Conservation (phyloP, 2,329 filamentous ascomycete genomes). For the Aspergillus aculeatinus region DNA sequence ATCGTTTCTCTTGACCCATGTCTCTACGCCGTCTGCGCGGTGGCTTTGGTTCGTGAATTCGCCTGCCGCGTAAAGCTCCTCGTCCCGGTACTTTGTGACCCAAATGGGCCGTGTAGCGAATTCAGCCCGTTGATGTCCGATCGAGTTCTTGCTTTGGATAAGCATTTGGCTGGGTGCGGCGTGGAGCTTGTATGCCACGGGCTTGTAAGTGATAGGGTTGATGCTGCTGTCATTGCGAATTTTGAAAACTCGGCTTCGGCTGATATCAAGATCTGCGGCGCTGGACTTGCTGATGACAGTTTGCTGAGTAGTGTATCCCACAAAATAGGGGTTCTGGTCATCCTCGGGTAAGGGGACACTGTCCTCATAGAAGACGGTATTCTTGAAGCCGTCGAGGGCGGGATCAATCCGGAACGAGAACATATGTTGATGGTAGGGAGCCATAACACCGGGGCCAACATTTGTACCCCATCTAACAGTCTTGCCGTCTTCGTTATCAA, state of each 20-base stretch:
- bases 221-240: slow-evolving; percentile 54
- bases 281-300: slow-evolving; percentile 50
- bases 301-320: slow-evolving; percentile 51
- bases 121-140: slow-evolving; percentile 52
- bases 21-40: slow-evolving; percentile 54
- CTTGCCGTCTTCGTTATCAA: slow-evolving; percentile 59
- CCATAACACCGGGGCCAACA: slow-evolving; percentile 68
- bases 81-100: slow-evolving; percentile 55
- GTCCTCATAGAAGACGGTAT: slow-evolving; percentile 58
- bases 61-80: slow-evolving; percentile 54
- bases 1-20: slow-evolving; percentile 51
- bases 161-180: slow-evolving; percentile 59
- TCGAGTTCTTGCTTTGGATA: slow-evolving; percentile 50
- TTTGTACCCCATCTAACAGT: slow-evolving; percentile 67
- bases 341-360: slow-evolving; percentile 61
- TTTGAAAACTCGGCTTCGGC: slow-evolving; percentile 57
- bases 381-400: slow-evolving; percentile 58
- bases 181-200: slow-evolving; percentile 58
- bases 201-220: slow-evolving; percentile 56
- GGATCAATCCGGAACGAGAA: slow-evolving; percentile 67
- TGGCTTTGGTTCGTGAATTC: slow-evolving; percentile 59
- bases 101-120: slow-evolving; percentile 58
- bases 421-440: slow-evolving; percentile 73
- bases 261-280: slow-evolving; percentile 50
- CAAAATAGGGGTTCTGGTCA: slow-evolving; percentile 50